Evolutionary conservation across 2,329 filamentous ascomycete species (phyloP).

Genomic region (Apiospora pterosperma): DNA sequence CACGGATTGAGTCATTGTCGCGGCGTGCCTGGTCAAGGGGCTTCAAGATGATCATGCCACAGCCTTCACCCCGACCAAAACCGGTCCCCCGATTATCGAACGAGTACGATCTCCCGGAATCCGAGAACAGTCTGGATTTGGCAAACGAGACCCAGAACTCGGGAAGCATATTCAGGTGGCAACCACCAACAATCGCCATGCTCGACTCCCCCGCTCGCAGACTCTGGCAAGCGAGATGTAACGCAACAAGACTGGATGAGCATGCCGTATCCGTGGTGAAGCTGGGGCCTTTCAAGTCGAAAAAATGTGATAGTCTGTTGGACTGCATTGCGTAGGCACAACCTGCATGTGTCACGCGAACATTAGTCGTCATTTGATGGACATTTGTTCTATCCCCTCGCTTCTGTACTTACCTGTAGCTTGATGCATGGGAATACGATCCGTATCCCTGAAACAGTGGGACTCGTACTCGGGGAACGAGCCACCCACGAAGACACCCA

Average conservation of each 20-base stretch:
- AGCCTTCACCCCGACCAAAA: constrained; percentile 60
- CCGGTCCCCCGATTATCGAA: constrained; percentile 52
- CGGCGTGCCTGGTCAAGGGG: constrained; percentile 49
- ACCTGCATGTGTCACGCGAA: constrained; percentile 24
- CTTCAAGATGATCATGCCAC: constrained; percentile 54
- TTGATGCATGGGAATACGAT: constrained; percentile 49
- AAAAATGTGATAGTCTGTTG: constrained; percentile 53
- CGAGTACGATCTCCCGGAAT: constrained; percentile 48
- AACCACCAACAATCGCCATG: constrained; percentile 44
- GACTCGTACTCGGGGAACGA: constrained; percentile 46
- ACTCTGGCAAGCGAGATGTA: constrained; percentile 48
- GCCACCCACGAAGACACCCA: constrained; percentile 48
- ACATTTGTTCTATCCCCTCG: constrained; percentile 7
- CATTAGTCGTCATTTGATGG: neutral
- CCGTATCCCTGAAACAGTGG: constrained; percentile 39
- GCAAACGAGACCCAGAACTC: constrained; percentile 45
- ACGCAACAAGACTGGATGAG: constrained; percentile 46
- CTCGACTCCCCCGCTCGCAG: constrained; percentile 43
- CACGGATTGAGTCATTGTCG: constrained; percentile 52
- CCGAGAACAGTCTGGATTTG: constrained; percentile 45
- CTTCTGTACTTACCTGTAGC: constrained; percentile 28
- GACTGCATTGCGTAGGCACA: constrained; percentile 50
- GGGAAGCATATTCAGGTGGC: constrained; percentile 44
- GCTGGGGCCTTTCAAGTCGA: constrained; percentile 50
- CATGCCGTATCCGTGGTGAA: constrained; percentile 52